Evolutionary conservation across 2,329 filamentous ascomycete genomes (phyloP).

Genomic region (Aaosphaeria arxii): DNA sequence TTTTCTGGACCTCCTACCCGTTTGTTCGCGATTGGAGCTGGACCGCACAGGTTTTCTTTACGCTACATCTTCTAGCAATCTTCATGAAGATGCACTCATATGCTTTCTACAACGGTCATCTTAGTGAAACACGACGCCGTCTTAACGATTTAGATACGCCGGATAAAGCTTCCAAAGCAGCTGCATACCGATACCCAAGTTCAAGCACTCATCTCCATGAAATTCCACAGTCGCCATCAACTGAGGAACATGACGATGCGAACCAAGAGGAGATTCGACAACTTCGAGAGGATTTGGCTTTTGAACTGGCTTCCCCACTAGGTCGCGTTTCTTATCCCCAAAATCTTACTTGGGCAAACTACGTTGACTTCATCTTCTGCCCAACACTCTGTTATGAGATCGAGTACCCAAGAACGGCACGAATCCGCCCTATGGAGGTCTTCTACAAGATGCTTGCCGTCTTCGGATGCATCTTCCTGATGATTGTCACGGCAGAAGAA

Average conservation of each 20-base stretch:
- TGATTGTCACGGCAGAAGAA: conserved; percentile 88
- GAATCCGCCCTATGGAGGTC: conserved; percentile 76
- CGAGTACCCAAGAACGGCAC: conserved; percentile 79
- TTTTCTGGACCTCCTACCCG: conserved; percentile 78
- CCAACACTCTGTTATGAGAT: conserved; percentile 97
- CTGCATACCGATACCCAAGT: conserved; percentile 71
- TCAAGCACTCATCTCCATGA: conserved; percentile 51
- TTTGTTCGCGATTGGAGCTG: conserved; percentile 89
- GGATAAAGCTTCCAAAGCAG: conserved; percentile 63
- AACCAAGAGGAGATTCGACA: conserved; percentile 52
- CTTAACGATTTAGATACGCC: conserved; percentile 77
- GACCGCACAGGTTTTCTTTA: conserved; percentile 95
- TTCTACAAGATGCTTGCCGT: conserved; percentile 83
- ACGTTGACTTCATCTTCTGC: conserved; percentile 81
- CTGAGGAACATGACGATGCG: conserved; percentile 43
- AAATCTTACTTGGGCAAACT: conserved; percentile 82
- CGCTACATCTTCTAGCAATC: conserved; percentile 83
- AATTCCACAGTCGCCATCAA: conserved; percentile 44
- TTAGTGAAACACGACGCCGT: conserved; percentile 81
- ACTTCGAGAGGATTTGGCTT: conserved; percentile 81
- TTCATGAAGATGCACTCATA: conserved; percentile 99
- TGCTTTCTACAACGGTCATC: conserved; percentile 95
- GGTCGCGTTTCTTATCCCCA: conserved; percentile 86
- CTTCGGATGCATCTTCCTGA: conserved; percentile 93
- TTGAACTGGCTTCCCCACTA: conserved; percentile 86